Conservation (phyloP, 129 eudicot genomes). For the Gnaphalium uliginosum region DNA sequence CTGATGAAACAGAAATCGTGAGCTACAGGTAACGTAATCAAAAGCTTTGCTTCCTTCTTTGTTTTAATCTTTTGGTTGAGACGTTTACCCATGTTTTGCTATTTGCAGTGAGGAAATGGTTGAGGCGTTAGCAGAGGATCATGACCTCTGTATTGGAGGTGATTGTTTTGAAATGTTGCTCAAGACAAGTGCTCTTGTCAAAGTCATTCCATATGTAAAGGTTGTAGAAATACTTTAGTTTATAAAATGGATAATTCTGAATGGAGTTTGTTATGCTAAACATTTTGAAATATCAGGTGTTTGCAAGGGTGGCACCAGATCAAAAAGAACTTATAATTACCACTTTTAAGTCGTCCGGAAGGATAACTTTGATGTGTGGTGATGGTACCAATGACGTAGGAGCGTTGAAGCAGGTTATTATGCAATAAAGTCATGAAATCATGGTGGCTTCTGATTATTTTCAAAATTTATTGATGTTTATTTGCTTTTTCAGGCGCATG, state of each 20-base stretch:
- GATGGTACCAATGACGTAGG: slow-evolving; percentile 98
- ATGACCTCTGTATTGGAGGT: slow-evolving; percentile 85
- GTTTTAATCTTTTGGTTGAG: background rate
- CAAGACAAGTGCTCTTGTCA: slow-evolving; percentile 64
- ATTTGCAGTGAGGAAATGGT: slow-evolving; percentile 60
- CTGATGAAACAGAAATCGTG: slow-evolving; percentile 65
- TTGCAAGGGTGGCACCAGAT: slow-evolving; percentile 96
- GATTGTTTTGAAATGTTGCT: slow-evolving; percentile 93
- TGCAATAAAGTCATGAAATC: background rate
- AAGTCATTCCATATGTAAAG: slow-evolving; percentile 88
- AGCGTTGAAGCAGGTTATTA: slow-evolving; percentile 84
- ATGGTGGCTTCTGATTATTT: background rate
- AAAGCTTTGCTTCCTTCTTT: background rate
- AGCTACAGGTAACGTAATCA: slow-evolving; percentile 53
- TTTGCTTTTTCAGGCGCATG: slow-evolving; percentile 61
- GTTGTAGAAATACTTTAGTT: slow-evolving; percentile 28
- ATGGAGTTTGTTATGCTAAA: slow-evolving; percentile 7
- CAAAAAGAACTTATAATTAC: slow-evolving; percentile 93
- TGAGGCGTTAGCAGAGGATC: slow-evolving; percentile 66
- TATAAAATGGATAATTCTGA: background rate
- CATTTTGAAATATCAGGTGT: slow-evolving; percentile 50
- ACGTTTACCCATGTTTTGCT: background rate
- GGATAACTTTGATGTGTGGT: slow-evolving; percentile 91
- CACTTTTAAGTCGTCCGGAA: slow-evolving; percentile 75
- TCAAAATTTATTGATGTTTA: background rate